phyloP scores from a whole-genome alignment of 2,329 filamentous ascomycete species.

The Fusarium floridanum region DNA sequence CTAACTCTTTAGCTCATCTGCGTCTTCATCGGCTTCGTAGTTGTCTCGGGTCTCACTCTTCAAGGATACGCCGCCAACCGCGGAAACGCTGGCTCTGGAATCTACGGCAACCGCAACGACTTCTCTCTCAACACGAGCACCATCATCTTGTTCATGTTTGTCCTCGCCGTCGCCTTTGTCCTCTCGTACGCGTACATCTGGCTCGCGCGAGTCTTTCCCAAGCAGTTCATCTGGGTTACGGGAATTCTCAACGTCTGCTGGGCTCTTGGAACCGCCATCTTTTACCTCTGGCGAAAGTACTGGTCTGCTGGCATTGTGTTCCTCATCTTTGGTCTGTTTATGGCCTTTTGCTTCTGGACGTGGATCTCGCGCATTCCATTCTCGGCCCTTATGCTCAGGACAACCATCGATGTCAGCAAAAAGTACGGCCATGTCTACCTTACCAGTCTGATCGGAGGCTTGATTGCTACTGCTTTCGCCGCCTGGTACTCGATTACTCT shows the following conservation, averaged over 20 bases:
- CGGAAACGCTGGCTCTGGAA: constrained; percentile 75
- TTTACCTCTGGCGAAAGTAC: constrained; percentile 82
- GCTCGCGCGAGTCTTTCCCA: constrained; percentile 81
- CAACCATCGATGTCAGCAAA: constrained; percentile 86
- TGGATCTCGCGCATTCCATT: constrained; percentile 95
- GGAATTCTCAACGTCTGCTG: constrained; percentile 89
- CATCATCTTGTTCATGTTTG: constrained; percentile 85
- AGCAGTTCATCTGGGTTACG: constrained; percentile 92
- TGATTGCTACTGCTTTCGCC: constrained; percentile 80
- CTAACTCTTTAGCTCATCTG: constrained; percentile 69
- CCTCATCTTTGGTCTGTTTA: constrained; percentile 80
- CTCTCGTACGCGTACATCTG: constrained; percentile 84
- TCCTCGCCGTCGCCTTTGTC: constrained; percentile 78
- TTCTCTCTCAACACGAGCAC: constrained; percentile 85
- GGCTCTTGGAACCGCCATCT: constrained; percentile 87
- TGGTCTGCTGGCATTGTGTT: constrained; percentile 91
- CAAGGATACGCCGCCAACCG: constrained; percentile 78
- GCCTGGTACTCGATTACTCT: constrained; percentile 91
- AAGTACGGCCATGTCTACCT: constrained; percentile 87
- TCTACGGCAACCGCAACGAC: constrained; percentile 76
- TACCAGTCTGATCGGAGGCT: constrained; percentile 85
- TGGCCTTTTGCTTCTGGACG: constrained; percentile 84
- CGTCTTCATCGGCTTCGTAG: constrained; percentile 79
- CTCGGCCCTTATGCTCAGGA: constrained; percentile 89
- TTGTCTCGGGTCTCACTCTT: constrained; percentile 80